Base-by-base conservation (phyloP, 805 yeast genomes). In the Debaryomyces tyrocola region DNA sequence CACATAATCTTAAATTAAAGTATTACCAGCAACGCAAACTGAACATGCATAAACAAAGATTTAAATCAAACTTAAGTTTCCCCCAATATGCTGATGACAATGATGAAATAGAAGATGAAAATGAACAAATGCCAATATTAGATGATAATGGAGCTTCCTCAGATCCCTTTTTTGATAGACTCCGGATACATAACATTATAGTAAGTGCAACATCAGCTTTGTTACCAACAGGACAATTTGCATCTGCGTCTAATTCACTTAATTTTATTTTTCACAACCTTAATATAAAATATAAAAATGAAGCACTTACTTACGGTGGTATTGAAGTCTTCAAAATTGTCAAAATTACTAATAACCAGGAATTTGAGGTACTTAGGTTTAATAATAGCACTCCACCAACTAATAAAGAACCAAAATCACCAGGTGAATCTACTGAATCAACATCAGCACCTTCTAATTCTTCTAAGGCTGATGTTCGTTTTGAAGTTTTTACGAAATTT, bases 161-260 rank as follows among this genome's bases (percentile, higher is more conserved):
- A 15, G 43, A 54, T 9, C 58, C 58, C 3, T 47, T 70, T 4
- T 69, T 80, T 47, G 70, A 69, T 17, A 69, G 64, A 42, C 40
- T 82, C 4, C 65, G 56, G 7, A 57, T 83, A 2, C 49, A 57
- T 1, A 56, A 64, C 20, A 45, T 83, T 1, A 54, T 60, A 0
- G 21, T 82, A 2, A 73, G 79, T 49, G 54, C 80, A 10, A 71
- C 76, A 0, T 77, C 85, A 0, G 79, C 82, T 0, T 45, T 83
- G 9, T 49, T 54, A 1, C 45, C 47, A 0, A 46, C 56, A 15
- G 86, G 85, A 0, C 48, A 51, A 0, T 79, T 80, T 59, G 59
- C 69, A 0, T 59, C 71, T n/a, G 50, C 64, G 1, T 52, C 35
- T 28, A 65, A 47, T 49, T 70, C 52, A 35, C 64, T 42, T 46